phyloP scores from a whole-genome alignment of 805 yeast genomes.

The Hemisphaericaspora nanyangensis region DNA sequence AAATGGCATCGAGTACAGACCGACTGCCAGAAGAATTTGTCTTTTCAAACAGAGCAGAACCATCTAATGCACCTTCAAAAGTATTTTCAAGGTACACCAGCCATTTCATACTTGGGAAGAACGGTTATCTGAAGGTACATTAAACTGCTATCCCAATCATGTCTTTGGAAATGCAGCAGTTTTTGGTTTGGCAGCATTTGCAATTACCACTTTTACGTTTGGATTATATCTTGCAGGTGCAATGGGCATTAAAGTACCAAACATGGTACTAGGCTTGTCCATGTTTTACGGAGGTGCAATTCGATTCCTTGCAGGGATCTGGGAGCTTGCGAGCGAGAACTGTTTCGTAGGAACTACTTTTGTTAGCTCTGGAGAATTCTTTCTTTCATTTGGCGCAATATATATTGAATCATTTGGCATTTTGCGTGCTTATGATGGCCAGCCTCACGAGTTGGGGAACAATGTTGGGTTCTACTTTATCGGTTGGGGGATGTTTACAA shows the following conservation, averaged over 20 bases:
- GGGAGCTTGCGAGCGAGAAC: conserved; percentile 62
- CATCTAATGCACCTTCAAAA: too few relatives aligned
- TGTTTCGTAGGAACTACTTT: conserved; percentile 67
- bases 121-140: too few relatives aligned
- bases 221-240: conserved; percentile 54
- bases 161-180: conserved; percentile 69
- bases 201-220: conserved; percentile 58
- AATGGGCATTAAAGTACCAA: conserved; percentile 48
- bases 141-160: conserved; percentile 7
- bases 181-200: conserved; percentile 56
- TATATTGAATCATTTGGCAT: conserved; percentile 59
- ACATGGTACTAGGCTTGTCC: conserved; percentile 53
- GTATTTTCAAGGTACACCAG: too few relatives aligned
- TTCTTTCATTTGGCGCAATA: conserved; percentile 64
- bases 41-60: too few relatives aligned
- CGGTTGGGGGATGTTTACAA: conserved; percentile 64
- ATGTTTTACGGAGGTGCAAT: conserved; percentile 60
- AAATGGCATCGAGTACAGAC: too few relatives aligned
- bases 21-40: too few relatives aligned
- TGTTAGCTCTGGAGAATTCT: conserved; percentile 62
- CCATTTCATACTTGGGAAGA: too few relatives aligned
- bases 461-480: conserved; percentile 58
- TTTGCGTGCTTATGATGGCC: conserved; percentile 45
- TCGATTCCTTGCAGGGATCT: conserved; percentile 60
- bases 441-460: conserved; percentile 34